These are phyloP conservation scores for Metarhizium album DNA, from an alignment of 2,329 filamentous ascomycete species.

Conservation along the genomic window DNA sequence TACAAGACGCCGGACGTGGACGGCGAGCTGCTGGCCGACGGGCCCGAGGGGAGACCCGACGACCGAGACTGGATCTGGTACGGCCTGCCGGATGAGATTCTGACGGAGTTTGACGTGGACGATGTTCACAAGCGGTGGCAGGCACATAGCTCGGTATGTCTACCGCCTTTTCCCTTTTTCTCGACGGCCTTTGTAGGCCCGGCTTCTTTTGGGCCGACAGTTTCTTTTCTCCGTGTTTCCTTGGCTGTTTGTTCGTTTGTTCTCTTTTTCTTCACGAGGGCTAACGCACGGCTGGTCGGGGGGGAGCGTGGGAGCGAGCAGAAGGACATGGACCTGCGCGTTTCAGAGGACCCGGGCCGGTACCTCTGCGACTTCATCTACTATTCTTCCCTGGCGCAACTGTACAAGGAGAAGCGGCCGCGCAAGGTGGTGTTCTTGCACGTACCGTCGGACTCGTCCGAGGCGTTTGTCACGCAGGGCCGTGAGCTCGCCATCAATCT, in stretches of 20 bases:
- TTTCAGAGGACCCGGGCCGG: conserved; percentile 60
- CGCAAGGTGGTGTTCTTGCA: conserved; percentile 58
- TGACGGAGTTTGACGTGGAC: conserved; percentile 46
- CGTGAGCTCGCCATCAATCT: conserved; percentile 42
- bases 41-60: conserved; percentile 32
- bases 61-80: conserved; percentile 43
- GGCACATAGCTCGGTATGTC: conserved; percentile 34
- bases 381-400: conserved; percentile 54
- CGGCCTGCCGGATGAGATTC: conserved; percentile 42
- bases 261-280: too few relatives aligned
- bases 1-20: conserved; percentile 66
- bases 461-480: conserved; percentile 36
- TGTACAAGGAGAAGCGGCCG: conserved; percentile 34
- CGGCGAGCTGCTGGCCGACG: conserved; percentile 44
- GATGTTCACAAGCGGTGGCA: conserved; percentile 48
- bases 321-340: conserved; percentile 35
- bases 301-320: too few relatives aligned
- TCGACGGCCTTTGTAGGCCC: too few relatives aligned
- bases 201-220: too few relatives aligned
- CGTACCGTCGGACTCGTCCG: conserved; percentile 51
- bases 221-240: too few relatives aligned
- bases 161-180: neutral
- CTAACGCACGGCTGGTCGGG: too few relatives aligned
- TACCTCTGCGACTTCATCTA: conserved; percentile 75
- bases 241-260: conserved; percentile 3